Conservation (phyloP, 148 eudicot genomes). For the Cornus suecica region DNA sequence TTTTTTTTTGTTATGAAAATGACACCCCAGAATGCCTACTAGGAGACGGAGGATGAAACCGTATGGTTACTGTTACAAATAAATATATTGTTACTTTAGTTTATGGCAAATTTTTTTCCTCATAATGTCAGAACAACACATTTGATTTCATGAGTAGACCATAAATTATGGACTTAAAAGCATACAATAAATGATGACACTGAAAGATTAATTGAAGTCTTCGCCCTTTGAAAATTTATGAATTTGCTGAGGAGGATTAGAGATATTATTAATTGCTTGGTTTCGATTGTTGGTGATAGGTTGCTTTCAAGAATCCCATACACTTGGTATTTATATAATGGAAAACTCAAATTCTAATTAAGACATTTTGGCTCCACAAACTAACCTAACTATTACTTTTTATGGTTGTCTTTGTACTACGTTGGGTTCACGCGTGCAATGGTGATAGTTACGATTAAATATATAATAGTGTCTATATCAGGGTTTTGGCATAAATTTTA, state of each 20-base stretch:
- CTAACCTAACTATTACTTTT: slow-evolving; percentile 15
- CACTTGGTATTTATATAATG: slow-evolving; percentile 6
- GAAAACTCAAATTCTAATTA: slow-evolving; percentile 7
- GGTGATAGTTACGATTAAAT: neutral
- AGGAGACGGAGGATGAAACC: too few species aligned
- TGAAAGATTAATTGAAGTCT: neutral
- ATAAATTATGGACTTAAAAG: too few species aligned
- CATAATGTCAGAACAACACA: too few species aligned
- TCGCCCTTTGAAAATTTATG: neutral
- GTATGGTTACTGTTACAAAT: too few species aligned
- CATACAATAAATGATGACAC: too few species aligned
- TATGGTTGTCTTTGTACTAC: slow-evolving; percentile 8
- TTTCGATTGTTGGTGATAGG: slow-evolving; percentile 15
- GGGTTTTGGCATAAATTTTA: neutral
- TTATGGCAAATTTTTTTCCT: too few species aligned
- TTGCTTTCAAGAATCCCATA: slow-evolving; percentile 16
- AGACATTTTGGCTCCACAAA: slow-evolving; percentile 14
- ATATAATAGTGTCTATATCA: neutral
- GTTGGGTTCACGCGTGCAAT: neutral
- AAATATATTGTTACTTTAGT: too few species aligned
- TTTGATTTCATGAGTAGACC: too few species aligned
- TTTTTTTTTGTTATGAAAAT: too few species aligned
- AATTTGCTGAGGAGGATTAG: neutral
- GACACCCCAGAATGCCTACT: too few species aligned
- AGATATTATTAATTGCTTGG: neutral